Conservation (phyloP, 192 early-diverging fungal species). For the Pilaira anomala region DNA sequence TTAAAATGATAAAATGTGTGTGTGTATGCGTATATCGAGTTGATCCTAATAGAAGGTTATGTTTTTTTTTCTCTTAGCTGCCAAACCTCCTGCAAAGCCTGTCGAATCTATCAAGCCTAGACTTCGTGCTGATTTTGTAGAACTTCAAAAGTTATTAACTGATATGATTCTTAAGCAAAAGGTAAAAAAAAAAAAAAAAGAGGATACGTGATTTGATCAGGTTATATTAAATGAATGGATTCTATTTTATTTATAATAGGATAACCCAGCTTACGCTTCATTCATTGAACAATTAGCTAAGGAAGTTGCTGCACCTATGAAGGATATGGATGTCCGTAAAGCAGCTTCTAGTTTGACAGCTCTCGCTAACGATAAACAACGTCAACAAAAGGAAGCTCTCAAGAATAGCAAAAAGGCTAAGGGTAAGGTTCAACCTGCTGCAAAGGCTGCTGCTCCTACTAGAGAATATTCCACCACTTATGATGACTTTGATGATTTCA, state of each 20-base stretch:
- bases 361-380: slow-evolving; percentile 73
- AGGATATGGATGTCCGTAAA: slow-evolving; percentile 66
- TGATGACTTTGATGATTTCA: slow-evolving; percentile 40
- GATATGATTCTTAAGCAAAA: slow-evolving; percentile 53
- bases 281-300: slow-evolving; percentile 66
- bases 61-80: neutral
- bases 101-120: slow-evolving; percentile 49
- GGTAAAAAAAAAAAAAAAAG: slow-evolving; percentile 28
- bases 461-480: slow-evolving; percentile 21
- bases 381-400: slow-evolving; percentile 50
- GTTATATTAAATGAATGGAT: neutral
- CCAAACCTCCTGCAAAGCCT: slow-evolving; percentile 7
- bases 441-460: slow-evolving; percentile 15
- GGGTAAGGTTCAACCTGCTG: slow-evolving; percentile 20
- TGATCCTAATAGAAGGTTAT: neutral
- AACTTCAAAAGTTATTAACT: slow-evolving; percentile 54
- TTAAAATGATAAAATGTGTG: neutral
- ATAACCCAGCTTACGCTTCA: slow-evolving; percentile 36
- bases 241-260: slow-evolving; percentile 2
- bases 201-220: neutral
- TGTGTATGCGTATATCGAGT: too few relatives aligned
- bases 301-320: slow-evolving; percentile 54
- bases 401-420: slow-evolving; percentile 71
- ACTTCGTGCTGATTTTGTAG: slow-evolving; percentile 66
- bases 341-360: slow-evolving; percentile 58